These are phyloP conservation scores for Dianthus caryophyllus DNA, from an alignment of 148 eudicot genomes.

Conservation along the genomic window DNA sequence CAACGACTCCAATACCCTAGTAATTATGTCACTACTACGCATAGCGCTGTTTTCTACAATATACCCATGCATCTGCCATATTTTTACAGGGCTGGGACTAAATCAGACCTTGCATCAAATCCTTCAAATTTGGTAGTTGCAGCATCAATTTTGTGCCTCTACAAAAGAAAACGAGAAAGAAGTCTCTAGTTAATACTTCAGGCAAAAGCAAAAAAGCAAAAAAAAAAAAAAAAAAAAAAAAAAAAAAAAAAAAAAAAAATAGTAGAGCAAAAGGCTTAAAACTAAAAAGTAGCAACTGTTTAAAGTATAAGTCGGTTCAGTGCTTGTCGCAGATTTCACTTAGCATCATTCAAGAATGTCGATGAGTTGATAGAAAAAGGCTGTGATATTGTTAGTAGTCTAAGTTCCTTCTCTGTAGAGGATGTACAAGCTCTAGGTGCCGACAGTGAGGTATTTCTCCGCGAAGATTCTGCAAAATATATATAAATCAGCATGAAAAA, in stretches of 20 bases:
- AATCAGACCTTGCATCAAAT: neutral
- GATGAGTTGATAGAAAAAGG: no score
- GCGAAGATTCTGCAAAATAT: constrained; percentile 6
- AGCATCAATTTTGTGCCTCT: neutral
- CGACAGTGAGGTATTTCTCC: neutral
- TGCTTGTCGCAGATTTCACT: no score
- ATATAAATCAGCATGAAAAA: constrained; percentile 1
- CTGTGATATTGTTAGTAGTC: no score
- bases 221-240: no score
- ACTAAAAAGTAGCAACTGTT: neutral
- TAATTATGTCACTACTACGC: constrained; percentile 8
- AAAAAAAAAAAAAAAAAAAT: no score
- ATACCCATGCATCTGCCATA: constrained; percentile 8
- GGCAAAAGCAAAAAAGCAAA: no score
- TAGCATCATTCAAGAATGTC: no score
- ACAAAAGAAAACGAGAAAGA: constrained; percentile 3
- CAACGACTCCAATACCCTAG: constrained; percentile 8
- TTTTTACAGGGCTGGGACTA: constrained; percentile 13
- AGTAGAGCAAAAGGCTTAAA: neutral
- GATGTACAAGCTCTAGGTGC: constrained; percentile 3
- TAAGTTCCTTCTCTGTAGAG: neutral
- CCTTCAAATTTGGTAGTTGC: no score
- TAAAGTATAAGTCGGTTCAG: no score
- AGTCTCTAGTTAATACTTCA: neutral
- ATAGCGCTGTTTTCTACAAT: neutral